Evolutionary conservation across 768 basidiomycete species (phyloP).

Genomic region (Chlorophyllum brunneum): DNA sequence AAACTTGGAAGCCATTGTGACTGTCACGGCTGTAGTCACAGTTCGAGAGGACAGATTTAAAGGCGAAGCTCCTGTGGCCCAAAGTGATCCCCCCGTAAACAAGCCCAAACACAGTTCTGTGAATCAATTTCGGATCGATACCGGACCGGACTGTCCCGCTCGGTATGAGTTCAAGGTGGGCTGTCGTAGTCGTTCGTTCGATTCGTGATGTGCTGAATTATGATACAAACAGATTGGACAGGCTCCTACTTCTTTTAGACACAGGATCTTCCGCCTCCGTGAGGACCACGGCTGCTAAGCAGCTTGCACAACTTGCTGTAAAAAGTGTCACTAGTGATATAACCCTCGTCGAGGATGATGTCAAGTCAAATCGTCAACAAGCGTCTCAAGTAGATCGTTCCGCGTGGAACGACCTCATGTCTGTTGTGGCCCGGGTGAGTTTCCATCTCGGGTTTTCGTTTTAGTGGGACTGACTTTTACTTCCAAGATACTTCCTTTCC

Average conservation of each 20-base stretch:
- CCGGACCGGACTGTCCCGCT: conserved; percentile 52
- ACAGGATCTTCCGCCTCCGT: conserved; percentile 90
- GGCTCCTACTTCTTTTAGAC: conserved; percentile 92
- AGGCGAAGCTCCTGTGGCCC: conserved; percentile 41
- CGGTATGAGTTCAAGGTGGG: conserved; percentile 77
- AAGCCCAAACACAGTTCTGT: conserved; percentile 38
- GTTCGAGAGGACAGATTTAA: conserved; percentile 57
- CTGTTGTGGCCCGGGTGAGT: conserved; percentile 84
- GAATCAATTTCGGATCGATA: conserved; percentile 24
- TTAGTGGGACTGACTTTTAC: conserved; percentile 3
- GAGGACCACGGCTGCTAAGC: conserved; percentile 93
- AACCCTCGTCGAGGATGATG: conserved; percentile 67
- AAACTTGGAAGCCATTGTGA: conserved; percentile 27
- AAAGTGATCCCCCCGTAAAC: conserved; percentile 55
- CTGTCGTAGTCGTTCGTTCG: conserved; percentile 13
- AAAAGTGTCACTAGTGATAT: conserved; percentile 84
- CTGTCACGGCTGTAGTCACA: conserved; percentile 38
- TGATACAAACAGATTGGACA: conserved; percentile 72
- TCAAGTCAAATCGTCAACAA: conserved; percentile 61
- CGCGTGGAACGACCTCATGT: conserved; percentile 89
- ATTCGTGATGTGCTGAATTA: background rate
- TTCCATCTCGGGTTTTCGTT: conserved; percentile 12
- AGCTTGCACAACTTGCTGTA: conserved; percentile 87
- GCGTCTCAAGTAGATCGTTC: conserved; percentile 57
- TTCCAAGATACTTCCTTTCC: conserved; percentile 78